A percentile compares a stretch with the other conserved stretches of the same genome.
Evolutionary conservation across 148 eudicot genomes (phyloP).

Genomic region (Hydrangea macrophylla): DNA sequence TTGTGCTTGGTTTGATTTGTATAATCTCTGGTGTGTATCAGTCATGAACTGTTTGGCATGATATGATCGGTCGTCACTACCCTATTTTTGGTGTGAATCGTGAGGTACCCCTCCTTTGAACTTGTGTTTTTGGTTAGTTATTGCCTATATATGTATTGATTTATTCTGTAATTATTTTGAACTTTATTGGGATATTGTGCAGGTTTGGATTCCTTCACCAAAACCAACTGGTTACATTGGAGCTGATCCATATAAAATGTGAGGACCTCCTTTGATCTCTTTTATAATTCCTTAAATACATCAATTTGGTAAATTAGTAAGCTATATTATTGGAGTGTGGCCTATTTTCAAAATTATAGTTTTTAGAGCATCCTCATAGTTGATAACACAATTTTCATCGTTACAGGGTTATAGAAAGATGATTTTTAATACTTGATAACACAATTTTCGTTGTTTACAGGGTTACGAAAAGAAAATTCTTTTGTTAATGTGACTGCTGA

Average conservation of each 20-base stretch:
- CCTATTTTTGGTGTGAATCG: constrained; percentile 94
- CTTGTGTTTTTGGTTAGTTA: neutral
- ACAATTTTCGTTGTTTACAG: too few species aligned
- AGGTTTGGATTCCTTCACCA: constrained; percentile 83
- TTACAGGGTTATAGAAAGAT: too few species aligned
- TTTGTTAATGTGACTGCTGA: neutral
- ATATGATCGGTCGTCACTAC: constrained; percentile 91
- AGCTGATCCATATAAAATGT: constrained; percentile 98
- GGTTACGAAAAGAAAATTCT: too few species aligned
- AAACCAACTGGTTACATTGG: constrained; percentile 93
- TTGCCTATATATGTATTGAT: neutral
- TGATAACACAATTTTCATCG: too few species aligned
- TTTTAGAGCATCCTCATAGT: neutral
- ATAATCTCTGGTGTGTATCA: constrained; percentile 19
- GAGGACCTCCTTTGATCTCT: constrained; percentile 27
- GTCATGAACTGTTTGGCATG: constrained; percentile 92
- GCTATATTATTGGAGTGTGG: too few species aligned
- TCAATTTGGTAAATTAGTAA: neutral
- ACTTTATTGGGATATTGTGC: constrained; percentile 5
- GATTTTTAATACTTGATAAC: too few species aligned
- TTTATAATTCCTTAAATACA: too few species aligned
- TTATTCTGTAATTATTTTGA: neutral
- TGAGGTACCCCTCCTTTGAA: constrained; percentile 50
- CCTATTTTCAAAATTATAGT: too few species aligned
- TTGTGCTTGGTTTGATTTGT: neutral